Conservation (phyloP, 495 filamentous ascomycete genomes). For the Xylaria flabelliformis region DNA sequence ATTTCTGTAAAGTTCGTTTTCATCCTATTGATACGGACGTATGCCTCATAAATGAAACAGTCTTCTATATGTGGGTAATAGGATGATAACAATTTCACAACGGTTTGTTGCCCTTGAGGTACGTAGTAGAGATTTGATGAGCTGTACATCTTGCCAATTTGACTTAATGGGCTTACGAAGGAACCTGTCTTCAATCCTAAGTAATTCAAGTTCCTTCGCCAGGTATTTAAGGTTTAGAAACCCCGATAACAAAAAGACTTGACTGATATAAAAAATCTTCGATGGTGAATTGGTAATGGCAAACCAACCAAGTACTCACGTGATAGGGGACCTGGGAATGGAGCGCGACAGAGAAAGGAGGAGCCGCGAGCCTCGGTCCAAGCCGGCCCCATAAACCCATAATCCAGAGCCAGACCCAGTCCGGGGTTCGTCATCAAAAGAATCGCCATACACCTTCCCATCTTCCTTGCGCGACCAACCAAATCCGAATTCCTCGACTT, state of each 20-base stretch:
- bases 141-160: too few species aligned
- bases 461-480: constrained; percentile 9
- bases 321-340: constrained; percentile 8
- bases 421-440: constrained; percentile 23
- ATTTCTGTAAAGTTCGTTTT: too few species aligned
- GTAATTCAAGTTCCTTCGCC: too few species aligned
- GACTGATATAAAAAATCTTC: neutral
- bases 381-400: constrained; percentile 16
- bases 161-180: too few species aligned
- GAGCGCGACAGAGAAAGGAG: neutral
- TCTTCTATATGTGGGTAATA: too few species aligned
- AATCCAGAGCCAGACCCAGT: neutral
- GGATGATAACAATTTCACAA: neutral
- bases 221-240: too few species aligned
- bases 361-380: constrained; percentile 28
- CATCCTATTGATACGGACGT: too few species aligned
- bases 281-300: neutral
- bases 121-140: too few species aligned
- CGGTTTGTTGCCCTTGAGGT: too few species aligned
- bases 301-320: neutral
- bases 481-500: neutral
- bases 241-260: too few species aligned
- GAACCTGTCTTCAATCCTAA: too few species aligned
- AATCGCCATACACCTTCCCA: constrained; percentile 19
- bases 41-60: too few species aligned